Conservation (phyloP, 768 basidiomycete species). For the Daedaleopsis sinensis region DNA sequence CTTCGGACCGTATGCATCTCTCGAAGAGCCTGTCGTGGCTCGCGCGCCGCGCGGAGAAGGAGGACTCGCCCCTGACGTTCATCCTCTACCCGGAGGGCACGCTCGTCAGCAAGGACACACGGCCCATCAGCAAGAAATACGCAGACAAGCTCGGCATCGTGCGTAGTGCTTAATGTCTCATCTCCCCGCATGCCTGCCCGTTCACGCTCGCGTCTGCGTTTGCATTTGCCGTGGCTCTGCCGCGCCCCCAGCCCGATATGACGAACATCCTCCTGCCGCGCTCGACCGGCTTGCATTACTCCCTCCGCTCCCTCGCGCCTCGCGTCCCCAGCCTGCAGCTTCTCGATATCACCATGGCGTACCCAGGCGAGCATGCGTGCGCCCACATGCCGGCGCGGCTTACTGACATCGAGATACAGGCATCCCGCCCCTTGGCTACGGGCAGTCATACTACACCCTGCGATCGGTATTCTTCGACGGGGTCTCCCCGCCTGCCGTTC, state of each 20-base stretch:
- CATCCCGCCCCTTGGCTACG: conserved; percentile 77
- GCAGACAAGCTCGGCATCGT: conserved; percentile 90
- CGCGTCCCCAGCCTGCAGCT: conserved; percentile 77
- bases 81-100: conserved; percentile 97
- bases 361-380: conserved; percentile 68
- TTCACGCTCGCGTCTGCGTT: background rate
- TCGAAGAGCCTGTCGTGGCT: conserved; percentile 67
- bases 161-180: conserved; percentile 37
- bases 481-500: conserved; percentile 80
- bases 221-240: background rate
- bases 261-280: conserved; percentile 84
- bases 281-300: conserved; percentile 88
- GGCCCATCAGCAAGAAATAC: conserved; percentile 83
- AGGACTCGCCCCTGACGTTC: conserved; percentile 75
- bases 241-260: conserved; percentile 66
- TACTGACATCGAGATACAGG: conserved; percentile 44
- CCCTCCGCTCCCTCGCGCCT: conserved; percentile 77
- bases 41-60: conserved; percentile 66
- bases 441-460: conserved; percentile 88
- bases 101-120: conserved; percentile 83
- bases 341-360: conserved; percentile 90
- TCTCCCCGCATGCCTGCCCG: background rate
- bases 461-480: conserved; percentile 85
- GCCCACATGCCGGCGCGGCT: background rate
- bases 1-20: conserved; percentile 74